These are phyloP conservation scores for Globisporangium ultimum DNA, from an alignment of 352 stramenopile genomes.

Conservation along the genomic window DNA sequence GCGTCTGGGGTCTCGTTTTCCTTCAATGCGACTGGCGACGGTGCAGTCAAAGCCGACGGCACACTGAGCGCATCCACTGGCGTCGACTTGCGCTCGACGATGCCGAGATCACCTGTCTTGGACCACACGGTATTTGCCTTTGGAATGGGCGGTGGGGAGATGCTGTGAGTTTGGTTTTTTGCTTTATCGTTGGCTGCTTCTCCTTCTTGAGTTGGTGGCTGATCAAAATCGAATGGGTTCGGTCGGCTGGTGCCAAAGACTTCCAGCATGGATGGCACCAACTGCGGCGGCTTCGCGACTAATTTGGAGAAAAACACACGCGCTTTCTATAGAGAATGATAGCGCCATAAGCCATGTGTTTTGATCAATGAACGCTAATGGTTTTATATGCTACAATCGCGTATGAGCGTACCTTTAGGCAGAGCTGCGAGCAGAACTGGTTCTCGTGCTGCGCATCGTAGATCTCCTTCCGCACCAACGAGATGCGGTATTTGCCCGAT, in stretches of 20 bases:
- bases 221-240: constrained; percentile 64
- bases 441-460: constrained; percentile 79
- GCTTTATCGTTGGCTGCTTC: neutral
- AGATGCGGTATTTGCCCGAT: constrained; percentile 67
- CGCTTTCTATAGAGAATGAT: constrained; percentile 50
- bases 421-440: constrained; percentile 76
- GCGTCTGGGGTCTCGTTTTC: constrained; percentile 36
- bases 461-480: constrained; percentile 67
- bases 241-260: constrained; percentile 79
- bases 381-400: too few relatives aligned
- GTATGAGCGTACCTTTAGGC: constrained; percentile 42
- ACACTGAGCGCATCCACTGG: constrained; percentile 25
- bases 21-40: constrained; percentile 24
- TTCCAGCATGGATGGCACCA: constrained; percentile 73
- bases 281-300: constrained; percentile 69
- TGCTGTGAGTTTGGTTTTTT: too few relatives aligned
- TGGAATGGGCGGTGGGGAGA: constrained; percentile 14
- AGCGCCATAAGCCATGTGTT: too few relatives aligned
- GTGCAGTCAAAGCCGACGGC: constrained; percentile 11
- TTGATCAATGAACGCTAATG: too few relatives aligned
- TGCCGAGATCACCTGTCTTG: constrained; percentile 65
- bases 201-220: constrained; percentile 10
- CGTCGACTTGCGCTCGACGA: constrained; percentile 53
- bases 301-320: constrained; percentile 58
- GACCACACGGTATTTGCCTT: constrained; percentile 66